Percentiles rank a stretch among this genome's conserved stretches.
Conservation (phyloP, 495 filamentous ascomycete genomes). For the Penicillium crystallinum region DNA sequence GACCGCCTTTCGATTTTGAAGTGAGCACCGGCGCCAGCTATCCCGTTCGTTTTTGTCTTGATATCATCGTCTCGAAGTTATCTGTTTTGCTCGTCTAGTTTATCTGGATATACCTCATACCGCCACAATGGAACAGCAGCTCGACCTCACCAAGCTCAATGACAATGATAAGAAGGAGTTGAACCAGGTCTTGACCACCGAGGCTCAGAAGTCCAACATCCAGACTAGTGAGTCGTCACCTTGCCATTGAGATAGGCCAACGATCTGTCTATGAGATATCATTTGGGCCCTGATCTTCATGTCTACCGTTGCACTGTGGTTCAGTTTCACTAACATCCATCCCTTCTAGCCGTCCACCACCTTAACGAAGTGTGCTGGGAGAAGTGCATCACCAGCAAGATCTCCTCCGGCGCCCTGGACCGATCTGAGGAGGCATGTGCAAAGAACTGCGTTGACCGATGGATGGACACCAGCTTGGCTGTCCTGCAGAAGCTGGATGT, state of each 20-base stretch:
- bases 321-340: slow-evolving; percentile 8
- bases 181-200: slow-evolving; percentile 71
- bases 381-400: slow-evolving; percentile 73
- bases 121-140: slow-evolving; percentile 35
- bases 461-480: slow-evolving; percentile 78
- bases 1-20: slow-evolving; percentile 30
- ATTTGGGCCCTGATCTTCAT: neutral
- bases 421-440: slow-evolving; percentile 72
- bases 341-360: slow-evolving; percentile 61
- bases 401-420: slow-evolving; percentile 64
- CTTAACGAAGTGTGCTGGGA: slow-evolving; percentile 88
- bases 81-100: neutral
- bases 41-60: neutral
- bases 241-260: neutral
- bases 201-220: slow-evolving; percentile 73
- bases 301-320: neutral
- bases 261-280: neutral
- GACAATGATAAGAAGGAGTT: slow-evolving; percentile 83
- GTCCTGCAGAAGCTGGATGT: slow-evolving; percentile 75
- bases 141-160: slow-evolving; percentile 67
- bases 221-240: slow-evolving; percentile 63
- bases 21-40: neutral
- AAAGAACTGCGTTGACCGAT: slow-evolving; percentile 88
- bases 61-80: neutral
- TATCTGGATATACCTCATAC: neutral